phyloP scores from a whole-genome alignment of 2,329 filamentous ascomycete species.

The Fusarium pseudograminearum region DNA sequence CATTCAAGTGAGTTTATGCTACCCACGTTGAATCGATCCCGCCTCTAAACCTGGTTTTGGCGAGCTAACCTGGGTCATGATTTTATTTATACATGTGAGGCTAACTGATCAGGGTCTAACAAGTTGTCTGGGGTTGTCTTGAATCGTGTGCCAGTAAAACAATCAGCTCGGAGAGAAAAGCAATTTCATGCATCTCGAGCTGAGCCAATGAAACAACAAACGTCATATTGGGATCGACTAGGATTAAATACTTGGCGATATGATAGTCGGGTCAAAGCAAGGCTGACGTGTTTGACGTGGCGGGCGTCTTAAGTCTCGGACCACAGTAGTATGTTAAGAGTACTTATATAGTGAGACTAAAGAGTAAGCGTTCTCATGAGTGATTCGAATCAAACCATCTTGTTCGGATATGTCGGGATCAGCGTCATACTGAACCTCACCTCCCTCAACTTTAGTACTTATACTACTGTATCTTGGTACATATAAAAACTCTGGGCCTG shows the following conservation, averaged over 20 bases:
- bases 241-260: conserved; percentile 36
- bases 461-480: neutral
- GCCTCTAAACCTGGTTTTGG: neutral
- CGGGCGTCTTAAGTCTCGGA: conserved; percentile 23
- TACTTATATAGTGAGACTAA: conserved; percentile 6
- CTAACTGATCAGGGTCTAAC: neutral
- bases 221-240: conserved; percentile 27
- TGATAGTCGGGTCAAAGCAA: conserved; percentile 24
- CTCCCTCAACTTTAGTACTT: neutral
- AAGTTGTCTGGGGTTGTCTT: conserved; percentile 2
- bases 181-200: conserved; percentile 24
- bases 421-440: conserved; percentile 16
- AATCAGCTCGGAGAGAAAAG: neutral
- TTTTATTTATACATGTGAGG: neutral
- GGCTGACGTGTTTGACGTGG: conserved; percentile 45
- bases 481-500: conserved; percentile 13
- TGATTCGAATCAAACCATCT: conserved; percentile 17
- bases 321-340: neutral
- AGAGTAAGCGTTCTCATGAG: conserved; percentile 1
- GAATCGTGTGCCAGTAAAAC: conserved; percentile 13
- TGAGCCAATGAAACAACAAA: conserved; percentile 32
- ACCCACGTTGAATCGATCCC: neutral
- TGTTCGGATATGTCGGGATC: conserved; percentile 35
- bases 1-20: too few species aligned
- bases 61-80: neutral